These are phyloP conservation scores for Phaeosphaeriaceae sp. DNA, from an alignment of 2,329 filamentous ascomycete genomes.

Conservation along the genomic window DNA sequence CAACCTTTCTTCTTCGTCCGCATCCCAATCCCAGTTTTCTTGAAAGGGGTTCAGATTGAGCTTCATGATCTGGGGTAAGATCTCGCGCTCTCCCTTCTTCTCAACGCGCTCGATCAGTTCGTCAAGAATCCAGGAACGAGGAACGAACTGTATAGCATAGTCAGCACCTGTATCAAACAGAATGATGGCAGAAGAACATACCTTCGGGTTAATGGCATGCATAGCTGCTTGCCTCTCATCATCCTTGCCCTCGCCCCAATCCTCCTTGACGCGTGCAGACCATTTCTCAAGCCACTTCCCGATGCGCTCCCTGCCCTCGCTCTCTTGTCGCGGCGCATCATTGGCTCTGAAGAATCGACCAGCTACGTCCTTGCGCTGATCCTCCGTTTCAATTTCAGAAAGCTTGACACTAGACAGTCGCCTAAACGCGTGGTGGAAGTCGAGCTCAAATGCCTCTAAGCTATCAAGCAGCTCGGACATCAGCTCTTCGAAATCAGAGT, in stretches of 20 bases:
- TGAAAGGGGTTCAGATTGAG: slow-evolving; percentile 86
- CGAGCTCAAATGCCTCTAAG: slow-evolving; percentile 81
- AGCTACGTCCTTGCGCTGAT: slow-evolving; percentile 69
- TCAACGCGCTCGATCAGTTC: slow-evolving; percentile 91
- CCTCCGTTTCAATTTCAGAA: slow-evolving; percentile 68
- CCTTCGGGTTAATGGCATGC: slow-evolving; percentile 79
- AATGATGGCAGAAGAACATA: slow-evolving; percentile 5
- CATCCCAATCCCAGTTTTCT: slow-evolving; percentile 73
- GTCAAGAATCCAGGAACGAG: slow-evolving; percentile 89
- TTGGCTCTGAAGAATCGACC: slow-evolving; percentile 81
- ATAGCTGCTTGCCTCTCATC: slow-evolving; percentile 72
- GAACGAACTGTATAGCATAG: slow-evolving; percentile 68
- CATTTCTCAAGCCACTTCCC: slow-evolving; percentile 84
- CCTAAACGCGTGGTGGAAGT: slow-evolving; percentile 95
- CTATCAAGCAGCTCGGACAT: slow-evolving; percentile 85
- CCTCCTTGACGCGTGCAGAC: slow-evolving; percentile 73
- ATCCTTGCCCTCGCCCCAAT: slow-evolving; percentile 72
- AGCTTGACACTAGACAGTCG: slow-evolving; percentile 71
- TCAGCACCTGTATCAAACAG: background rate
- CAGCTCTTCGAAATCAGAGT: slow-evolving; percentile 78
- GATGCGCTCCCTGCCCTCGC: slow-evolving; percentile 70
- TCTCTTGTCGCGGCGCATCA: slow-evolving; percentile 61
- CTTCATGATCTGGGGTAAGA: slow-evolving; percentile 79
- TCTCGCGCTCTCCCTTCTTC: slow-evolving; percentile 79
- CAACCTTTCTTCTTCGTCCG: slow-evolving; percentile 80